Percentiles rank a stretch among this genome's conserved stretches.
Evolutionary conservation across 257 asterid genomes (phyloP).

Genomic region (Jaltomata sinuosa): DNA sequence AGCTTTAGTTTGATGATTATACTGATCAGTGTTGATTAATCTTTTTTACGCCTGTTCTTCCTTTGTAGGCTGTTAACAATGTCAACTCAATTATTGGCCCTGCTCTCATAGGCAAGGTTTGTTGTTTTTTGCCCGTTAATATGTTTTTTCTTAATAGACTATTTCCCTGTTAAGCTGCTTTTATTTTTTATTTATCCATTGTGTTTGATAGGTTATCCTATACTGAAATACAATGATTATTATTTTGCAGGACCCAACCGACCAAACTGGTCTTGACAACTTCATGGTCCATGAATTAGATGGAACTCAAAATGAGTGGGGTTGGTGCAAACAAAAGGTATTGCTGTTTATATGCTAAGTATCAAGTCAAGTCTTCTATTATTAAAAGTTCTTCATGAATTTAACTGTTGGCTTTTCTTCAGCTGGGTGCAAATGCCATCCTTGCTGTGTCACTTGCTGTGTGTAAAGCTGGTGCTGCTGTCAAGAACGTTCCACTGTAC

Average conservation of each 20-base stretch:
- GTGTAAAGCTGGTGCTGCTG: slow-evolving; percentile 94
- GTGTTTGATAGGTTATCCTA: not conserved
- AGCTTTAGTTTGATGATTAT: not conserved
- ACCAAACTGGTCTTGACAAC: slow-evolving; percentile 77
- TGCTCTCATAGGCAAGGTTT: slow-evolving; percentile 92
- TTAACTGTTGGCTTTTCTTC: slow-evolving; percentile 8
- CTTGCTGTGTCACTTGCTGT: slow-evolving; percentile 94
- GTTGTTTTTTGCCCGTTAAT: not conserved
- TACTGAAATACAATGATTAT: not conserved
- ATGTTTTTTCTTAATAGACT: not conserved
- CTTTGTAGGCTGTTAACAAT: slow-evolving; percentile 66
- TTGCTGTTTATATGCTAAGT: not conserved
- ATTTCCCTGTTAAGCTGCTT: not conserved
- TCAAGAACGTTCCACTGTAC: slow-evolving; percentile 63
- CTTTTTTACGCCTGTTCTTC: not conserved
- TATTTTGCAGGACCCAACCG: slow-evolving; percentile 65
- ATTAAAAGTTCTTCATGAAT: not conserved
- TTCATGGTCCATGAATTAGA: slow-evolving; percentile 94
- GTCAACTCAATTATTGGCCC: slow-evolving; percentile 87
- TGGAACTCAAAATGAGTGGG: slow-evolving; percentile 98
- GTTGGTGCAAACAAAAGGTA: slow-evolving; percentile 99
- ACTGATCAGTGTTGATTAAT: not conserved
- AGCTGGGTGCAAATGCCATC: slow-evolving; percentile 99
- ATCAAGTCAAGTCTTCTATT: not conserved
- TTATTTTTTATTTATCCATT: not conserved